Base-by-base conservation (phyloP, 805 yeast species). In the Candida chauliodis region DNA sequence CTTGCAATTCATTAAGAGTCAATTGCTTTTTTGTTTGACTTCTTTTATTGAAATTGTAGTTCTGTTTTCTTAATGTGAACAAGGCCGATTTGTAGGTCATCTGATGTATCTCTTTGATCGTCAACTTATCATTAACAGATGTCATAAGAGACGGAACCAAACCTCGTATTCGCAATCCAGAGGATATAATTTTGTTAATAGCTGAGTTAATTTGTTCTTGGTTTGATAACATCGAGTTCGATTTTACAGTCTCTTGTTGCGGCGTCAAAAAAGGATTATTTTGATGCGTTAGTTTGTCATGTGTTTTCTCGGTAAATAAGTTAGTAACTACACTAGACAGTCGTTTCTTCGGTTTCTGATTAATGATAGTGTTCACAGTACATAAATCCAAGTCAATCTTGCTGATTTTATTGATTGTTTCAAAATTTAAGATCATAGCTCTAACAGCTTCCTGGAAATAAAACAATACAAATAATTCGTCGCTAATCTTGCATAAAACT, bases 131-230 rank as follows among this genome's bases (percentile, higher is more conserved):
- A 40, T 63, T 64, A 7, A 45, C 35, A 9, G 56, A 44, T 14
- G 48, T 40, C 33, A 36, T 43, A 19, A 45, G 40, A 37, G 49
- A 43, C 3, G 55, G 48, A 11, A 62, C 52, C 23, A 67, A 48
- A 5, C 73, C 73, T 28, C 74, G 54, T 10, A 69, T 56, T 37
- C 74, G 52, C 15, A 69, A 50, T 7, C 73, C 74, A 13, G 71
- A 63, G n/a, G 61, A 50, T 11, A 66, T 56, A 8, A 66, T 46
- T 41, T 63, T 60, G 38, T 51, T 57, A 18, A 66, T 48, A 10
- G 62, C 60, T 41, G 51, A 61, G 34, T 58, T 50, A 25, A 62
- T 49, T 34, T 66, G 67, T 19, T 59, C 67, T 17, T 49, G 47
- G 25, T 58, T 50, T 9, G 47, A 51, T 8, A 52, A 42, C 2